Conservation (phyloP, 2,329 filamentous ascomycete genomes). For the Phaeoacremonium minimum region DNA sequence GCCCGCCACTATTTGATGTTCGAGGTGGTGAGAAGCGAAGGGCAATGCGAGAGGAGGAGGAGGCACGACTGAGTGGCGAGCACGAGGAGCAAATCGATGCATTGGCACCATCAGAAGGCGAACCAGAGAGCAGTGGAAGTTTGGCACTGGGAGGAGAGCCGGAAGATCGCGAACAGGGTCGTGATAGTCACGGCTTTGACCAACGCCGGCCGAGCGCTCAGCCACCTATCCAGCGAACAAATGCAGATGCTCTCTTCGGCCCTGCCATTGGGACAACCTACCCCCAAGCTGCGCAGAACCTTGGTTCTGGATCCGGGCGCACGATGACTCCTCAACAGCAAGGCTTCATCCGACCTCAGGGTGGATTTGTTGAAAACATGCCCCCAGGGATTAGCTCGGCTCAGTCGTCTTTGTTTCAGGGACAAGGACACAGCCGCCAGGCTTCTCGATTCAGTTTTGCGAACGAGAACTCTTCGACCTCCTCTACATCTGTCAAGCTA, state of each 20-base stretch:
- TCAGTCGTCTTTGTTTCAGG: slow-evolving; percentile 46
- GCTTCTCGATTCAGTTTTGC: slow-evolving; percentile 85
- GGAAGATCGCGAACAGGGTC: slow-evolving; percentile 65
- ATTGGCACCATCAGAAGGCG: slow-evolving; percentile 59
- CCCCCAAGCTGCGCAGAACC: slow-evolving; percentile 41
- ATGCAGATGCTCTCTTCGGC: slow-evolving; percentile 49
- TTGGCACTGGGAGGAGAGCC: slow-evolving; percentile 89
- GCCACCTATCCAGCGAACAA: slow-evolving; percentile 68
- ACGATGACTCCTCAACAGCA: slow-evolving; percentile 79
- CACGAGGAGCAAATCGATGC: slow-evolving; percentile 42
- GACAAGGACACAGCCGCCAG: slow-evolving; percentile 73
- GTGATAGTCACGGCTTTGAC: slow-evolving; percentile 46
- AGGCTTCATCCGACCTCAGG: slow-evolving; percentile 62
- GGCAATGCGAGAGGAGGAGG: slow-evolving; percentile 70
- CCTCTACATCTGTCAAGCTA: slow-evolving; percentile 65
- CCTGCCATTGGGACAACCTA: slow-evolving; percentile 45
- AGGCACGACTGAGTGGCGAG: slow-evolving; percentile 41
- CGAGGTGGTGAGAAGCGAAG: slow-evolving; percentile 79
- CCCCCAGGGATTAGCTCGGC: slow-evolving; percentile 53
- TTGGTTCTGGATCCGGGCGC: slow-evolving; percentile 60
- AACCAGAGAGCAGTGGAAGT: slow-evolving; percentile 76
- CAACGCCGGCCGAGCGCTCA: slow-evolving; percentile 66
- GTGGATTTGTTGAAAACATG: slow-evolving; percentile 55
- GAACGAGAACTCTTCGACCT: slow-evolving; percentile 63
- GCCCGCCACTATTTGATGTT: slow-evolving; percentile 76